Evolutionary conservation across 2,329 filamentous ascomycete species (phyloP).

Genomic region (Fusarium sp.): DNA sequence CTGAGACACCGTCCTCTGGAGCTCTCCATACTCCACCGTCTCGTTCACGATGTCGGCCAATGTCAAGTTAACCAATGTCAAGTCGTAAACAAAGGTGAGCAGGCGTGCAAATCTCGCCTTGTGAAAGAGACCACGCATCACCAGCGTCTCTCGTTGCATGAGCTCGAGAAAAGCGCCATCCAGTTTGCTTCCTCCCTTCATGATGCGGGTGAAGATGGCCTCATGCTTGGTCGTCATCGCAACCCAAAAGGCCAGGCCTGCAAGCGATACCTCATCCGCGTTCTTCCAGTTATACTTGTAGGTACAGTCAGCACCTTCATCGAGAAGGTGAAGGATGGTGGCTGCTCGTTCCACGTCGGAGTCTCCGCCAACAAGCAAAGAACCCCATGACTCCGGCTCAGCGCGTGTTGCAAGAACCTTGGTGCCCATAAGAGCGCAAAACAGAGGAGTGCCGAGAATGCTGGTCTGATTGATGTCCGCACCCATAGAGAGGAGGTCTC

Average conservation of each 20-base stretch:
- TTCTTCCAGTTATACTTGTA: conserved; percentile 34
- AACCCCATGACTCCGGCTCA: conserved; percentile 38
- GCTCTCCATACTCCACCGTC: conserved; percentile 13
- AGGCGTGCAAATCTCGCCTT: conserved; percentile 34
- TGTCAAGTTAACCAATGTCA: conserved; percentile 35
- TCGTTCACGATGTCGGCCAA: conserved; percentile 14
- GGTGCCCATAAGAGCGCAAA: conserved; percentile 50
- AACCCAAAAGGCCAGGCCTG: conserved; percentile 44
- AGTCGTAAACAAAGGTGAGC: conserved; percentile 42
- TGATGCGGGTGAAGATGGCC: conserved; percentile 38
- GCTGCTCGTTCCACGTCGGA: conserved; percentile 21
- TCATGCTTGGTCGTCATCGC: conserved; percentile 40
- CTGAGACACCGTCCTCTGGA: conserved; percentile 24
- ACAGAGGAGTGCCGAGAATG: conserved; percentile 47
- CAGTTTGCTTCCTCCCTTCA: conserved; percentile 25
- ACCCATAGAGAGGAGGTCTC: conserved; percentile 38
- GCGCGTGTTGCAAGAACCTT: conserved; percentile 36
- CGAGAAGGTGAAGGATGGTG: conserved; percentile 41
- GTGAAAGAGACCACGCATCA: conserved; percentile 15
- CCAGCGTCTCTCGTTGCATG: conserved; percentile 22
- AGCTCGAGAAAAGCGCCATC: conserved; percentile 34
- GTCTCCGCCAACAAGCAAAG: conserved; percentile 25
- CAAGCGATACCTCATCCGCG: conserved; percentile 29
- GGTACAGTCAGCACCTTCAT: conserved; percentile 32
- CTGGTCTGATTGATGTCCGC: conserved; percentile 38